These are phyloP conservation scores for Gremmenia infestans DNA, from an alignment of 2,329 filamentous ascomycete genomes.

Conservation along the genomic window DNA sequence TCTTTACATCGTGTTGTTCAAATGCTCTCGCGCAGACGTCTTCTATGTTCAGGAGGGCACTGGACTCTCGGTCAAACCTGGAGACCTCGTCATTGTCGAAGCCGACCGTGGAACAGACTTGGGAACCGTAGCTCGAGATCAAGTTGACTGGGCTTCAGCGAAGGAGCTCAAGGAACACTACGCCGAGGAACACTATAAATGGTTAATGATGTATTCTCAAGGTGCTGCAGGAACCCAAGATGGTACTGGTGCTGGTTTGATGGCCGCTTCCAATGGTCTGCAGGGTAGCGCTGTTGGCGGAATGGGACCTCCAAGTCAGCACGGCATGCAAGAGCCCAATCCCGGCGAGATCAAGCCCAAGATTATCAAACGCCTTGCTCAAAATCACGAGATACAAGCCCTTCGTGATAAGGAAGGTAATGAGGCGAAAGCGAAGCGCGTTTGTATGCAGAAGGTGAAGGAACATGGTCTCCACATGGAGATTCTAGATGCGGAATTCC, in stretches of 20 bases:
- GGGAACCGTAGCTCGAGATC: conserved; percentile 84
- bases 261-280: conserved; percentile 58
- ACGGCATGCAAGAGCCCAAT: conserved; percentile 66
- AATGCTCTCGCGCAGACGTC: conserved; percentile 89
- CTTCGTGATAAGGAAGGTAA: conserved; percentile 95
- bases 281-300: conserved; percentile 69
- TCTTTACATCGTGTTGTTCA: conserved; percentile 91
- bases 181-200: conserved; percentile 93
- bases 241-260: conserved; percentile 54
- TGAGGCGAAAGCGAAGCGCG: conserved; percentile 93
- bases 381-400: conserved; percentile 82
- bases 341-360: conserved; percentile 84
- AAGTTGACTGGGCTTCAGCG: conserved; percentile 81
- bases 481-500: conserved; percentile 96
- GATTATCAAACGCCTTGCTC: conserved; percentile 91
- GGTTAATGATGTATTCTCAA: conserved; percentile 98
- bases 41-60: conserved; percentile 97
- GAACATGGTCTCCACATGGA: conserved; percentile 97
- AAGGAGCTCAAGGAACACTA: conserved; percentile 88
- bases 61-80: conserved; percentile 81
- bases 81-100: conserved; percentile 95
- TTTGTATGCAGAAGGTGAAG: conserved; percentile 93
- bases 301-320: conserved; percentile 70
- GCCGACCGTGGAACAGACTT: conserved; percentile 94
- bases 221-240: conserved; percentile 61